phyloP scores from a whole-genome alignment of 1,284 basidiomycete genomes.

The Leccinum insigne region DNA sequence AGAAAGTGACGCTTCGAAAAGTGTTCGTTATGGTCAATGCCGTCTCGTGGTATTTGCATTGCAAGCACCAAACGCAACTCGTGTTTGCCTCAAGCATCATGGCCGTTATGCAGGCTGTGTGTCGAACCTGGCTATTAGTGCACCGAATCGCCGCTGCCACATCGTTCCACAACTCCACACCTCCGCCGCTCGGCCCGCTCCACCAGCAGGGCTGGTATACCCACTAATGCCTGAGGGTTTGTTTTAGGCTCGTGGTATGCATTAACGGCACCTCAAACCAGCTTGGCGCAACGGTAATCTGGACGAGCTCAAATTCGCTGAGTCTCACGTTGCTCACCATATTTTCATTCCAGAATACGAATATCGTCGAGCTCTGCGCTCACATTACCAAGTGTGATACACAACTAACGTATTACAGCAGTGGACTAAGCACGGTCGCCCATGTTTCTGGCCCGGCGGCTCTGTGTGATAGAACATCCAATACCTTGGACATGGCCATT shows the following conservation, averaged over 20 bases:
- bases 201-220: not conserved
- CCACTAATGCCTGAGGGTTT: constrained; percentile 8
- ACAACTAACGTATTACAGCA: constrained; percentile 38
- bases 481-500: constrained; percentile 30
- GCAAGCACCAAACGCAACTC: constrained; percentile 5
- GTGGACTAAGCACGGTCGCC: constrained; percentile 36
- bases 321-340: not conserved
- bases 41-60: constrained; percentile 1
- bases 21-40: no score
- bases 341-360: constrained; percentile 32
- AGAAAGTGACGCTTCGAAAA: no score
- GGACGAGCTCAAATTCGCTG: not conserved
- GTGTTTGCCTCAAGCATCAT: constrained; percentile 7
- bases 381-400: constrained; percentile 30
- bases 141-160: not conserved
- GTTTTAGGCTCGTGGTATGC: constrained; percentile 35
- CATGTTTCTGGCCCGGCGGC: constrained; percentile 15
- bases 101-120: not conserved
- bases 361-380: constrained; percentile 38
- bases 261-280: constrained; percentile 41
- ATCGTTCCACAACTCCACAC: not conserved
- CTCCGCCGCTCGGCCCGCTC: not conserved
- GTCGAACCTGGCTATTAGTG: not conserved
- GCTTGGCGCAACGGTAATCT: constrained; percentile 32
- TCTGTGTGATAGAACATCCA: constrained; percentile 17